A percentile compares a stretch with the other conserved stretches of the same genome.
phyloP scores from a whole-genome alignment of 306 rosid species.

The Lotus japonicus region DNA sequence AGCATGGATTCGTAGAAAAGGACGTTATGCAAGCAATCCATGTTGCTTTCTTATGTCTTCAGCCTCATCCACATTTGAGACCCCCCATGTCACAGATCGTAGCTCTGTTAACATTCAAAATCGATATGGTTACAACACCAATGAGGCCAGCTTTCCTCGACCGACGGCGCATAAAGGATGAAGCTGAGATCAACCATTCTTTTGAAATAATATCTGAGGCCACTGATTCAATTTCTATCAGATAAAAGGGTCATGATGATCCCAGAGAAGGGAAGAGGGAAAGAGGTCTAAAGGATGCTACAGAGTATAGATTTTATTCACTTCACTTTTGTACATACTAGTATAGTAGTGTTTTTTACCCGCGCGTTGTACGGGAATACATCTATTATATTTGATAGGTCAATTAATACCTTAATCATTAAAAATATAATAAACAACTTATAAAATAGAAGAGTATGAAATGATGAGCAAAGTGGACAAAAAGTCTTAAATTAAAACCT shows the following conservation, averaged over 20 bases:
- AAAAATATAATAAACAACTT: too few relatives aligned
- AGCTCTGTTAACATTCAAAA: slow-evolving; percentile 58
- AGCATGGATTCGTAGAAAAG: slow-evolving; percentile 42
- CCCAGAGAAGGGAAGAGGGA: not conserved
- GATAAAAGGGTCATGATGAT: not conserved
- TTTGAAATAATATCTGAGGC: slow-evolving; percentile 23
- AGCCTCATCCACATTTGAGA: slow-evolving; percentile 56
- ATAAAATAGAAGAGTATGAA: too few relatives aligned
- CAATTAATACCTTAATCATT: too few relatives aligned
- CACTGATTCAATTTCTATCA: not conserved
- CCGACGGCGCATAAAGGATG: slow-evolving; percentile 32
- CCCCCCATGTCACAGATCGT: slow-evolving; percentile 80
- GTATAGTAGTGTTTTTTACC: too few relatives aligned
- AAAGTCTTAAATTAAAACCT: too few relatives aligned
- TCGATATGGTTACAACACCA: slow-evolving; percentile 48
- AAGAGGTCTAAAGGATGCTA: not conserved
- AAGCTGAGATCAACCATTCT: slow-evolving; percentile 12
- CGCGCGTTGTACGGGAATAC: too few relatives aligned
- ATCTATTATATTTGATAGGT: too few relatives aligned
- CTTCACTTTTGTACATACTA: not conserved
- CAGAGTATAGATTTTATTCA: not conserved
- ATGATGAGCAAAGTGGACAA: too few relatives aligned
- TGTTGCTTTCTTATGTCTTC: slow-evolving; percentile 70
- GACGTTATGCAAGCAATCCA: slow-evolving; percentile 62
- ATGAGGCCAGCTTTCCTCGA: slow-evolving; percentile 48